Evolutionary conservation across 768 basidiomycete genomes (phyloP).

Genomic region (Tylopilus subfusipes): DNA sequence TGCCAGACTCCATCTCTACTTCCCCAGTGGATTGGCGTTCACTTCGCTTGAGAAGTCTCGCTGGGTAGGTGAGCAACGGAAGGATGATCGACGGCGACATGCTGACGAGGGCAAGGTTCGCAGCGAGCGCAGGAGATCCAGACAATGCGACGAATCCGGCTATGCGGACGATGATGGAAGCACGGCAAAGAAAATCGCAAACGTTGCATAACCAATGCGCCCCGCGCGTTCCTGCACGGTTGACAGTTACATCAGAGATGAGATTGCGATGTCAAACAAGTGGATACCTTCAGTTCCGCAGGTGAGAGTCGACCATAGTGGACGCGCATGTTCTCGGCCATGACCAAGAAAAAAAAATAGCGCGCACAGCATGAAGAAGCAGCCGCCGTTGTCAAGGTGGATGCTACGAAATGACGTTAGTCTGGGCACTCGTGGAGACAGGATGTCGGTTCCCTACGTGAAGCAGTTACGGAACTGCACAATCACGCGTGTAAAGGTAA

Average conservation of each 20-base stretch:
- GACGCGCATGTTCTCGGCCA: slow-evolving; percentile 20
- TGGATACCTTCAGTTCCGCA: slow-evolving; percentile 20
- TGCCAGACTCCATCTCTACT: not conserved
- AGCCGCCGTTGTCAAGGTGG: slow-evolving; percentile 5
- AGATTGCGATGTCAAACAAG: not conserved
- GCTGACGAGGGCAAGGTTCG: slow-evolving; percentile 10
- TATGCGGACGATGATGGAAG: slow-evolving; percentile 16
- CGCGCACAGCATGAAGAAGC: slow-evolving; percentile 10
- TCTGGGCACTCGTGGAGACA: not conserved
- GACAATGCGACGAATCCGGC: slow-evolving; percentile 11
- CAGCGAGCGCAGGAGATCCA: slow-evolving; percentile 8
- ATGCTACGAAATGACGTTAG: slow-evolving; percentile 17
- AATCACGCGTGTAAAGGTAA: not conserved
- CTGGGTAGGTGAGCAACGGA: slow-evolving; percentile 1
- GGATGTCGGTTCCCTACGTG: slow-evolving; percentile 1
- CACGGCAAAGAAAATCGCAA: slow-evolving; percentile 13
- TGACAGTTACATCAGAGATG: not conserved
- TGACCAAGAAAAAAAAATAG: slow-evolving; percentile 16
- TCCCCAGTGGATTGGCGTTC: not conserved
- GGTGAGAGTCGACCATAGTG: slow-evolving; percentile 23
- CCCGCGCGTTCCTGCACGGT: slow-evolving; percentile 9
- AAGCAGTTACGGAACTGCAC: slow-evolving; percentile 14
- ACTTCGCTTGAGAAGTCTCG: not conserved
- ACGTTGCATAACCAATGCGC: slow-evolving; percentile 11
- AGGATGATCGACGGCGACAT: slow-evolving; percentile 5